A percentile compares a stretch with the other conserved stretches of the same genome.
These are phyloP conservation scores for Cercospora zeae-maydis DNA, from an alignment of 2,329 filamentous ascomycete species.

Conservation along the genomic window DNA sequence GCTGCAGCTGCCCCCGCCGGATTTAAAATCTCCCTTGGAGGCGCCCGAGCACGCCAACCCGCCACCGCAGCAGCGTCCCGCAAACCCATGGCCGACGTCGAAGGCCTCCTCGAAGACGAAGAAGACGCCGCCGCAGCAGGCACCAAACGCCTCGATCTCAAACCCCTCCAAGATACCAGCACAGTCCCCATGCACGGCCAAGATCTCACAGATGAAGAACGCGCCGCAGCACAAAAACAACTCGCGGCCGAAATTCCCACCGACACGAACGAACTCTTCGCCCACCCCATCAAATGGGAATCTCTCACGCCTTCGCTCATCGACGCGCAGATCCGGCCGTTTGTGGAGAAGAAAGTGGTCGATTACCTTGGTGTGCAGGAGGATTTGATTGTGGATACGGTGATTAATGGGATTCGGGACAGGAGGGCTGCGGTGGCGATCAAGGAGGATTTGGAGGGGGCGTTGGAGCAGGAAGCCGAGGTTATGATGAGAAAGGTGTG, in stretches of 20 bases:
- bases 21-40: constrained; percentile 87
- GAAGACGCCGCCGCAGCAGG: constrained; percentile 63
- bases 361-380: constrained; percentile 96
- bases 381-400: constrained; percentile 88
- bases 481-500: constrained; percentile 93
- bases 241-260: constrained; percentile 87
- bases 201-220: constrained; percentile 80
- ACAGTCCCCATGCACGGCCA: constrained; percentile 71
- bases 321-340: constrained; percentile 81
- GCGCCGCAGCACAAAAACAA: constrained; percentile 73
- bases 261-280: constrained; percentile 81
- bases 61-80: constrained; percentile 18
- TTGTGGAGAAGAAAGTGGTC: constrained; percentile 97
- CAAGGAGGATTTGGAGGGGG: constrained; percentile 82
- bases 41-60: constrained; percentile 65
- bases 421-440: constrained; percentile 64
- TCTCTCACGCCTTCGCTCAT: constrained; percentile 78
- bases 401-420: constrained; percentile 79
- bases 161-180: constrained; percentile 41
- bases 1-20: constrained; percentile 56
- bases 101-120: constrained; percentile 91
- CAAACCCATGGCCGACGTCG: constrained; percentile 76
- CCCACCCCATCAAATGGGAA: constrained; percentile 91
- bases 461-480: constrained; percentile 91
- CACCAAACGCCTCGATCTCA: constrained; percentile 38